These are phyloP conservation scores for Ambrosia trifida DNA, from an alignment of 129 eudicot genomes.

Conservation along the genomic window DNA sequence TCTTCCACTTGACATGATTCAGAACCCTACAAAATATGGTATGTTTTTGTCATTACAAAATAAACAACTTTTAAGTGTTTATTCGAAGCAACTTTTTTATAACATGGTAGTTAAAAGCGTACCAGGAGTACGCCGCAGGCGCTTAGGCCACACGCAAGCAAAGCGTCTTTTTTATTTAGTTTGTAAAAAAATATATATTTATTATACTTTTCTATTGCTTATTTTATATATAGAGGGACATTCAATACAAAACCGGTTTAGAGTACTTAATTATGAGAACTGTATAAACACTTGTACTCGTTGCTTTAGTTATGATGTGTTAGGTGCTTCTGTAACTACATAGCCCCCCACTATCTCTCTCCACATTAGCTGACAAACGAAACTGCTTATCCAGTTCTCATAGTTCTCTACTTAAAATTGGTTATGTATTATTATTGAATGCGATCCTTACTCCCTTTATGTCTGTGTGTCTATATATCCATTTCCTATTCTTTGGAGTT, in stretches of 20 bases:
- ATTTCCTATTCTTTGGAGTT: not conserved
- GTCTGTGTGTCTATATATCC: no score
- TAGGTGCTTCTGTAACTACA: no score
- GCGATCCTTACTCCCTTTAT: no score
- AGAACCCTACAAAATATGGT: conserved; percentile 59
- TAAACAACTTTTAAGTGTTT: not conserved
- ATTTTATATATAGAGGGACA: not conserved
- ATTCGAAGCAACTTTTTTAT: not conserved
- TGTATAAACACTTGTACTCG: no score
- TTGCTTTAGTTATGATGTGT: no score
- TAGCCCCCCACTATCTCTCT: no score
- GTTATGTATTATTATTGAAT: no score
- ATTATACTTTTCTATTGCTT: not conserved
- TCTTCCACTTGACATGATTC: conserved; percentile 54
- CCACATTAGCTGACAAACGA: no score
- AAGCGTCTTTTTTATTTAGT: not conserved
- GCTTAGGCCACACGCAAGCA: not conserved
- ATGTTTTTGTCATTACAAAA: conserved; percentile 16
- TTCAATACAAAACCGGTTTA: not conserved
- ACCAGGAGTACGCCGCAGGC: not conserved
- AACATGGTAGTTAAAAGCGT: not conserved
- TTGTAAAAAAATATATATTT: not conserved
- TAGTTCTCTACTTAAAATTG: no score
- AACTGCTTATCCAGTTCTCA: no score
- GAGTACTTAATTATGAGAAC: no score